Evolutionary conservation across 2,329 filamentous ascomycete species (phyloP), one percentile per base, ranked within the genome.

Genomic region (Talaromyces sp.): DNA sequence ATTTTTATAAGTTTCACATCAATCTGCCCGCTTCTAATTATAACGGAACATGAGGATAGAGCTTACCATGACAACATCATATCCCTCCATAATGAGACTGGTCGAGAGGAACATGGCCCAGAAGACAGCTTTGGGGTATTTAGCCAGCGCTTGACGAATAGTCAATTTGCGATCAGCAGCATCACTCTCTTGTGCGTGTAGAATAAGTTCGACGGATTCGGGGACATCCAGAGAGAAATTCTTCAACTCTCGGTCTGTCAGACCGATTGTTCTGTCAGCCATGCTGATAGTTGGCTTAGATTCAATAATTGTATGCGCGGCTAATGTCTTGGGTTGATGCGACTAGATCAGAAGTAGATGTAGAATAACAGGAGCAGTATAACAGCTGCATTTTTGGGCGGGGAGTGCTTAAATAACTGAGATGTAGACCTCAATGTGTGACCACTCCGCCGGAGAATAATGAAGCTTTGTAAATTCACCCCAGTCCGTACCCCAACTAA

Each of bases 31-130:
- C 16, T 35, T 39, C 54, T 14, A 31, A 10, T 8, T 52, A 52
- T 33, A 7, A 22, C 16, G 13, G 9, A 8, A 33, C 4, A 39
- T 14, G 13, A 43, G 16, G 8, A 27, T 14, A 16, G 19, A 37
- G 8, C 57, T 14, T 61, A 65, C 63, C 16, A 65, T 65, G 6
- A 65, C 63, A 14, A 56, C 24, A 31, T 65, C 63, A 19, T 65
- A 65, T 47, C 63, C 63, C 33, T 65, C 63, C 63, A 65, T 65
- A 14, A 65, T 65, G 9, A 65, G 27, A 56, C 63, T 65, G 37
- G 63, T 65, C 3, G 63, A 65, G 24, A 65, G 63, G 19, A 65
- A 61, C 63, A 65, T 56, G 19, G 63, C 63, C 63, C 63, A 65
- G 33, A 65, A 65, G 19, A 65, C 63, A 24, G 63, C 47, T 50